Conservation (phyloP, 1,284 basidiomycete species). For the Singerocomus inundabilis region DNA sequence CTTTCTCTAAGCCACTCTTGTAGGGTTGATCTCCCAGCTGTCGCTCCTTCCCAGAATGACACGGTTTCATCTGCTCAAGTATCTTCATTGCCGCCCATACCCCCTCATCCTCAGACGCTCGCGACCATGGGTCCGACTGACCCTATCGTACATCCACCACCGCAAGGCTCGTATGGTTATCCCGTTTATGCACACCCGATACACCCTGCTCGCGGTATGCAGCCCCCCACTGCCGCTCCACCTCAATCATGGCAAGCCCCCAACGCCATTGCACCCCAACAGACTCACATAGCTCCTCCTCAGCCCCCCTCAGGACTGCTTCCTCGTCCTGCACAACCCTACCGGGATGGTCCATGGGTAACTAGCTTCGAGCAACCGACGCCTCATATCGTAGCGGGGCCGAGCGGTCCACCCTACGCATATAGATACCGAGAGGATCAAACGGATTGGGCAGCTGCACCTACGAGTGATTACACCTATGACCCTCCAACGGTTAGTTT, state of each 20-base stretch:
- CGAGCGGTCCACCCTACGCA: slow-evolving; percentile 44
- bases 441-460: slow-evolving; percentile 43
- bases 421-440: slow-evolving; percentile 63
- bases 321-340: slow-evolving; percentile 44
- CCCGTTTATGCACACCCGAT: slow-evolving; percentile 45
- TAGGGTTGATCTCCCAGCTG: slow-evolving; percentile 34
- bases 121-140: slow-evolving; percentile 31
- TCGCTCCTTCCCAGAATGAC: slow-evolving; percentile 36
- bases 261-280: slow-evolving; percentile 59
- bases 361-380: slow-evolving; percentile 45
- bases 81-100: slow-evolving; percentile 29
- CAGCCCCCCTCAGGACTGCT: slow-evolving; percentile 44
- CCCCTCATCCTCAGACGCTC: slow-evolving; percentile 32
- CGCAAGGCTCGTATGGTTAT: slow-evolving; percentile 42
- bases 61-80: slow-evolving; percentile 25
- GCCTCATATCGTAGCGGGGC: slow-evolving; percentile 44
- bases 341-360: slow-evolving; percentile 51
- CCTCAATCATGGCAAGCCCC: slow-evolving; percentile 63
- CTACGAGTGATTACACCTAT: slow-evolving; percentile 53
- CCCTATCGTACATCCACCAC: slow-evolving; percentile 33
- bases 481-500: slow-evolving; percentile 44
- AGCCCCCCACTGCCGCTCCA: slow-evolving; percentile 44
- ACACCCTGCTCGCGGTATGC: slow-evolving; percentile 45
- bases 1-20: slow-evolving; percentile 7
- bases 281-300: slow-evolving; percentile 54